Evolutionary conservation across 345 rosid species (phyloP), one percentile per base, ranked within the genome.

Genomic region (Brassica carinata): DNA sequence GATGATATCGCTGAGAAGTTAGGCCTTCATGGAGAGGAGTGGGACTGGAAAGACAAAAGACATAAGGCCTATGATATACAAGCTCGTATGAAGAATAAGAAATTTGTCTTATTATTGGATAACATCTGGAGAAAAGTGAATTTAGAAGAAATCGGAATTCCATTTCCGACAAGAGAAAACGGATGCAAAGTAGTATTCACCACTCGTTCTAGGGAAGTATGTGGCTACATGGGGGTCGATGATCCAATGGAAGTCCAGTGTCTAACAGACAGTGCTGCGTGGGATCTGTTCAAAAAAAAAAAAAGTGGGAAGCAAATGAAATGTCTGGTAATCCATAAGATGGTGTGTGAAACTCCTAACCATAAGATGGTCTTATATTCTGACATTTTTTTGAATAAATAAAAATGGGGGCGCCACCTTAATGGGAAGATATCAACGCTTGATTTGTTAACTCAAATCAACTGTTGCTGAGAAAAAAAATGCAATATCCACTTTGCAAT

Each of bases 401-500:
- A 31, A 64, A 11, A 8, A 43, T 8, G 13, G 69, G 67, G 79
- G 79, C 5, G 72, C 76, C 79, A 80, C 51, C 8, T 75, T 29
- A 53, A 55, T 17, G 19, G 26, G 76, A 58, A 18, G 72, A 81
- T 69, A 81, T 81, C 77, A 81, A 81, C 84, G 84, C 81, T 66
- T 70, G 81, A 71, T 81, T 67, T 59, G 40, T 11, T 72, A n/a
- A 65, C 8, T 55, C 66, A 18, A 69, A 80, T 74, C 61, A 69
- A 53, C 17, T 19, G 43, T 38, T 38, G 45, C 45, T 38, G 45
- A 38, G 45, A 8, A 63, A 43, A 33, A 71, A 33, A 76, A 91
- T 92, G 98, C 33, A 89, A n/a, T n/a, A 77, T 68, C 90, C 84
- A 72, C 95, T 84, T 89, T 94, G 97, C 92, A 83, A 84, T 84